phyloP scores from a whole-genome alignment of 257 asterid species.

The Ocimum tenuiflorum region DNA sequence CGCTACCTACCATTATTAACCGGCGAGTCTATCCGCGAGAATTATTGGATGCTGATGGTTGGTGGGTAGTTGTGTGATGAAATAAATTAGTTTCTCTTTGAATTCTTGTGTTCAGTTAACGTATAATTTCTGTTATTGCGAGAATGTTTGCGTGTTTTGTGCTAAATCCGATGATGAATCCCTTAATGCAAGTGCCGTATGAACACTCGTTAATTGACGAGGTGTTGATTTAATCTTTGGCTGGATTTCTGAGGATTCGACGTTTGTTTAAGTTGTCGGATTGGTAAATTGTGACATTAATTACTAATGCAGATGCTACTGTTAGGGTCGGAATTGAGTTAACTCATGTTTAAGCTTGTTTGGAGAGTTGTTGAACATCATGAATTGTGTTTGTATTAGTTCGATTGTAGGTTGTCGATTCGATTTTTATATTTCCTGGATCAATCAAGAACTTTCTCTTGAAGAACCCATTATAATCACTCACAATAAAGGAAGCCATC shows the following conservation, averaged over 20 bases:
- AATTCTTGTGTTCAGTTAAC: background rate
- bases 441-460: conserved; percentile 45
- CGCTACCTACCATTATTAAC: background rate
- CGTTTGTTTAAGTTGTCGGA: background rate
- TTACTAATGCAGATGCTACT: no score
- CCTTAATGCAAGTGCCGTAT: conserved; percentile 29
- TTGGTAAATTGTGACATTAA: background rate
- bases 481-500: conserved; percentile 46
- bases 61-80: background rate
- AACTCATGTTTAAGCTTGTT: background rate
- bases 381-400: background rate
- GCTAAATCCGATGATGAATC: conserved; percentile 18
- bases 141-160: background rate
- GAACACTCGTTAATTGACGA: conserved; percentile 19
- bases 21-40: background rate
- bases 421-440: conserved; percentile 34
- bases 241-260: conserved; percentile 22
- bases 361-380: background rate
- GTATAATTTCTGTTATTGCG: background rate
- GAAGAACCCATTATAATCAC: conserved; percentile 71
- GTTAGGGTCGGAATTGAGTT: no score
- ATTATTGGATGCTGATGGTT: background rate
- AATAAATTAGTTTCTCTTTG: background rate
- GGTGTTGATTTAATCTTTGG: conserved; percentile 15
- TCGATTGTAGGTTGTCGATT: background rate